A percentile compares a stretch with the other conserved stretches of the same genome.
These are phyloP conservation scores for Neonectria neomacrospora DNA, from an alignment of 2,329 filamentous ascomycete species.

Conservation along the genomic window DNA sequence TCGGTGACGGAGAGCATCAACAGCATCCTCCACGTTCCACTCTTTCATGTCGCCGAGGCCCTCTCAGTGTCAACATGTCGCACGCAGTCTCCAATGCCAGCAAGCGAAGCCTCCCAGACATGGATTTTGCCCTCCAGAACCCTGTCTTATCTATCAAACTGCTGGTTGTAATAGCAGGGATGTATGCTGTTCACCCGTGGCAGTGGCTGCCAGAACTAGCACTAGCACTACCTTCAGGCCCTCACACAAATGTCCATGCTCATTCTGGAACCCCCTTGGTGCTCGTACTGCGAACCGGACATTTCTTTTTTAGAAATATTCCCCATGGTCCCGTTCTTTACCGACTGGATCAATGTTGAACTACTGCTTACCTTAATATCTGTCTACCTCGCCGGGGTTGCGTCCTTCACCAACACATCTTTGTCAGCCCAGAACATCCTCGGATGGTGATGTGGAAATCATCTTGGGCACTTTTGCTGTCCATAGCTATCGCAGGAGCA, in stretches of 20 bases:
- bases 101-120: neutral
- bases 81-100: neutral
- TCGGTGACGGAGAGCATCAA: constrained; percentile 9
- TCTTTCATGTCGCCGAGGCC: neutral
- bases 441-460: constrained; percentile 16
- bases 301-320: constrained; percentile 24
- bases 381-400: constrained; percentile 10
- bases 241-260: constrained; percentile 26
- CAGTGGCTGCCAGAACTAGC: constrained; percentile 21
- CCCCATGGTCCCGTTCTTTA: constrained; percentile 5
- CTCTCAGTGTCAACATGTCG: neutral
- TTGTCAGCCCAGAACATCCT: neutral
- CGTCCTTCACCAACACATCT: constrained; percentile 16
- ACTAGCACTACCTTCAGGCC: constrained; percentile 13
- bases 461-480: constrained; percentile 18
- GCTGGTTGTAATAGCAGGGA: constrained; percentile 13
- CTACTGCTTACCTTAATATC: constrained; percentile 4
- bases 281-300: constrained; percentile 1
- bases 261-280: constrained; percentile 24
- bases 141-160: constrained; percentile 1
- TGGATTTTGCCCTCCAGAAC: neutral
- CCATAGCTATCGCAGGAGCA: neutral
- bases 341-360: constrained; percentile 1
- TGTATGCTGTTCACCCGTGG: constrained; percentile 12
- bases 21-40: neutral